These are phyloP conservation scores for Aspergillus phoenicis DNA, from an alignment of 2,329 filamentous ascomycete species.

Conservation along the genomic window DNA sequence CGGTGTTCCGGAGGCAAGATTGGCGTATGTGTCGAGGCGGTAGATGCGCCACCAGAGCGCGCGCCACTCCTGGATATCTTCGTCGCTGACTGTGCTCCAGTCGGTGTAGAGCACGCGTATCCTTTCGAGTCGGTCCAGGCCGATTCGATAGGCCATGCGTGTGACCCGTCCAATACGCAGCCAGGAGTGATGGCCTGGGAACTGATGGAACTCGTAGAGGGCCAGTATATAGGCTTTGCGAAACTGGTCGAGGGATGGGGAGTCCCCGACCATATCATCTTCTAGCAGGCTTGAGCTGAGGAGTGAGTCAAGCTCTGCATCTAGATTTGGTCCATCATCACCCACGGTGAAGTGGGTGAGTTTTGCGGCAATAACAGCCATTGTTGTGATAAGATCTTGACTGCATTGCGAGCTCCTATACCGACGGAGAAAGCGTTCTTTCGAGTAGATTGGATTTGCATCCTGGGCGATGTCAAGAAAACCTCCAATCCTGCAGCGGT, in stretches of 20 bases:
- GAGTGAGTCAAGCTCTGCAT: conserved; percentile 6
- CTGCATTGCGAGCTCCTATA: too few species aligned
- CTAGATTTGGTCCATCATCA: neutral
- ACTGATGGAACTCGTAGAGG: conserved; percentile 43
- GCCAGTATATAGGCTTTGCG: conserved; percentile 39
- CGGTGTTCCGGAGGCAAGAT: conserved; percentile 31
- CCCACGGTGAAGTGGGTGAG: conserved; percentile 13
- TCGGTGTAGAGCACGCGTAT: conserved; percentile 29
- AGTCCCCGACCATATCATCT: conserved; percentile 14
- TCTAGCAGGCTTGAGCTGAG: conserved; percentile 18
- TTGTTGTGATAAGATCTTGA: too few species aligned
- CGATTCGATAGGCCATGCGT: conserved; percentile 38
- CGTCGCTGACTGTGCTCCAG: conserved; percentile 26
- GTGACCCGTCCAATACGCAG: conserved; percentile 36
- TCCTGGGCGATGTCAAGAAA: too few species aligned
- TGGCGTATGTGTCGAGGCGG: conserved; percentile 41
- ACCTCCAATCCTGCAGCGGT: too few species aligned
- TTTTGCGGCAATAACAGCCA: conserved; percentile 17
- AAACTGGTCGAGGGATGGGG: conserved; percentile 30
- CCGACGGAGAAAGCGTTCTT: too few species aligned
- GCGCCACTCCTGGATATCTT: conserved; percentile 42
- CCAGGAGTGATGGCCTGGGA: conserved; percentile 37
- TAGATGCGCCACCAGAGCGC: conserved; percentile 43
- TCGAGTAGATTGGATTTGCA: too few species aligned
- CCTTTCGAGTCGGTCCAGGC: conserved; percentile 41